A percentile compares a stretch with the other conserved stretches of the same genome.
These are phyloP conservation scores for Phytophthora podocarpi DNA, from an alignment of 352 stramenopile species.

Conservation along the genomic window DNA sequence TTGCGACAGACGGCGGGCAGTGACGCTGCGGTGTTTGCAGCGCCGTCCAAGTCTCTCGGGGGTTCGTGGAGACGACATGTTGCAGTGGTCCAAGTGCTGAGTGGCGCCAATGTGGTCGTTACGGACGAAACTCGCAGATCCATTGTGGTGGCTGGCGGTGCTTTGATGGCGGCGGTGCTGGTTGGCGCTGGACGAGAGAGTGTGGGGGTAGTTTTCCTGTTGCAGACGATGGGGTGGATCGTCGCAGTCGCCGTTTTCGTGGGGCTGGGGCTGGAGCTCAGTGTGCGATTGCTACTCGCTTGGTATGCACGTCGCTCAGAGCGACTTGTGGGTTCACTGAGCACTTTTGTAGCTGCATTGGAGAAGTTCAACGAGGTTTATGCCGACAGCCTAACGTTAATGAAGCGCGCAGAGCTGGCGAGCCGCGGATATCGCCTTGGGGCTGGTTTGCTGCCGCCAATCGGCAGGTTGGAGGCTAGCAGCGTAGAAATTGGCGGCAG, in stretches of 20 bases:
- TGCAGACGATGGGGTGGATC: conserved; percentile 11
- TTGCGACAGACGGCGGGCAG: conserved; percentile 13
- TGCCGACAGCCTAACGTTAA: conserved; percentile 37
- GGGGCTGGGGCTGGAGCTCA: conserved; percentile 15
- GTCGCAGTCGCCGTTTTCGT: not conserved
- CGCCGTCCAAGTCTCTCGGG: not conserved
- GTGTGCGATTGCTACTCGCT: conserved; percentile 16
- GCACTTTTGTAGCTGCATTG: conserved; percentile 6
- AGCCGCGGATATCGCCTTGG: conserved; percentile 60
- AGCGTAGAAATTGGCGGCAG: not conserved
- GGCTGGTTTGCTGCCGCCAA: conserved; percentile 44
- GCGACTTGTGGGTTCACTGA: conserved; percentile 13
- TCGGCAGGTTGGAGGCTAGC: conserved; percentile 53
- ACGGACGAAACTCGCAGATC: not conserved
- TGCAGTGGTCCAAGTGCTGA: conserved; percentile 11
- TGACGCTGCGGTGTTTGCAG: not conserved
- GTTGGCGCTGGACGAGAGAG: not conserved
- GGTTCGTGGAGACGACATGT: not conserved
- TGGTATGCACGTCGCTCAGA: conserved; percentile 15
- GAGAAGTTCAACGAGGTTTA: conserved; percentile 36
- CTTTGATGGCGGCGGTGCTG: not conserved
- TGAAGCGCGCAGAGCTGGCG: conserved; percentile 68
- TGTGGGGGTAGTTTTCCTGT: not conserved
- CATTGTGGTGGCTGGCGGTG: not conserved
- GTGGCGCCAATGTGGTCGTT: not conserved